A percentile compares a stretch with the other conserved stretches of the same genome.
Evolutionary conservation across 306 rosid genomes (phyloP).

Genomic region (Canavalia ensiformis): DNA sequence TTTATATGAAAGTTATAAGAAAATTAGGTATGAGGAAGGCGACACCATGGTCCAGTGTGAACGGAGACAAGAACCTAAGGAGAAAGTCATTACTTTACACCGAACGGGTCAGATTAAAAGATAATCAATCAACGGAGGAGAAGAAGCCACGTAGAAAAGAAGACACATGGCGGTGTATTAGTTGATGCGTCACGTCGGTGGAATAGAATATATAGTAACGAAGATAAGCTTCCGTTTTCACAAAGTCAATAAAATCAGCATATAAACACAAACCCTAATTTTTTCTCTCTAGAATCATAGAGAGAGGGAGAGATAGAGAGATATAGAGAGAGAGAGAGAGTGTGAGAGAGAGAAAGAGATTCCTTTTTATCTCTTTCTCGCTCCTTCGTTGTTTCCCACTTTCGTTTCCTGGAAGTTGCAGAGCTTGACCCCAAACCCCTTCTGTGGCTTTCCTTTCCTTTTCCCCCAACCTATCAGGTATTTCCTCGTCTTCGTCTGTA

Average conservation of each 20-base stretch:
- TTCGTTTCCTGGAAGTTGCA: constrained; percentile 53
- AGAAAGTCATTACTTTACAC: constrained; percentile 36
- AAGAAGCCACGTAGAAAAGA: not conserved
- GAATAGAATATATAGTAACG: constrained; percentile 41
- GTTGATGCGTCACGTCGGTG: constrained; percentile 53
- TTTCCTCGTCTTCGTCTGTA: not conserved
- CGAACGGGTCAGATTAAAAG: not conserved
- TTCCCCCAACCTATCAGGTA: constrained; percentile 45
- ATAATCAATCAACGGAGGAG: not conserved
- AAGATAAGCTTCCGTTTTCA: constrained; percentile 17
- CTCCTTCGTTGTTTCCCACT: constrained; percentile 48
- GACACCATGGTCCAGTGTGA: constrained; percentile 41
- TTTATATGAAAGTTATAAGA: not conserved
- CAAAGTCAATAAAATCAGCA: constrained; percentile 49
- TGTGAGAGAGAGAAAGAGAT: constrained; percentile 43
- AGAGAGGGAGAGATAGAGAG: constrained; percentile 10
- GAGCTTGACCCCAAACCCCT: constrained; percentile 47
- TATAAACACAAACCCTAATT: constrained; percentile 55
- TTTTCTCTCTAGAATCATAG: constrained; percentile 34
- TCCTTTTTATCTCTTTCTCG: constrained; percentile 51
- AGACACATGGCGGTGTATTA: constrained; percentile 9
- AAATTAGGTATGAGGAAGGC: not conserved
- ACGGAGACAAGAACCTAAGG: not conserved
- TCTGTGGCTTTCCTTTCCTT: not conserved
- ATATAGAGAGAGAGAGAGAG: not conserved